Percentiles rank a stretch among this genome's conserved stretches.
Evolutionary conservation across 176 grass and related monocot genomes (phyloP).

Genomic region (Triticum dicoccoides): DNA sequence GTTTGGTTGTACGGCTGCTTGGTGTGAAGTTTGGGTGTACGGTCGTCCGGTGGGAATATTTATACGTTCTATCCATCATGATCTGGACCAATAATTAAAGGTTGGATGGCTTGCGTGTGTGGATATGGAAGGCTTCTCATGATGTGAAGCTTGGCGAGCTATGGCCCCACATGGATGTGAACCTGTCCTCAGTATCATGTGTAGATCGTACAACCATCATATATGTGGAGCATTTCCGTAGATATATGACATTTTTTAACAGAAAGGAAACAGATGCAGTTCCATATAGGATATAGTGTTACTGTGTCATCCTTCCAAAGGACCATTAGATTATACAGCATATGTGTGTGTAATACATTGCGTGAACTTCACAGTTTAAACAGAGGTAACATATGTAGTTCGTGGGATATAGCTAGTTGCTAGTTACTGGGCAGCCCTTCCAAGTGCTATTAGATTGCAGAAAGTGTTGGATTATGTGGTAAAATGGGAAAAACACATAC

Average conservation of each 20-base stretch:
- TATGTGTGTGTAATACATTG: neutral
- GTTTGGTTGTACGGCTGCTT: neutral
- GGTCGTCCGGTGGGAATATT: neutral
- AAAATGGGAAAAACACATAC: neutral
- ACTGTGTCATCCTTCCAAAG: neutral
- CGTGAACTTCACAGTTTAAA: neutral
- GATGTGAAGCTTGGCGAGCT: too few relatives aligned
- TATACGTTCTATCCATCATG: neutral
- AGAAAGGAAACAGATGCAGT: neutral
- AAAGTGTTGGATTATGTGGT: neutral
- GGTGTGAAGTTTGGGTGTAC: neutral
- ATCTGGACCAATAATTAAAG: too few relatives aligned
- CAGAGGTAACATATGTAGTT: neutral
- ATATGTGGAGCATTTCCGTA: too few relatives aligned
- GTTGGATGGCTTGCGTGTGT: too few relatives aligned
- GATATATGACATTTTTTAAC: neutral
- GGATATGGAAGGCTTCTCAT: too few relatives aligned
- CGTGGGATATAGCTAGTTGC: neutral
- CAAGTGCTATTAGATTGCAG: neutral
- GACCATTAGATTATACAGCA: neutral
- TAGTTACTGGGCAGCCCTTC: neutral
- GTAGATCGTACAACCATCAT: too few relatives aligned
- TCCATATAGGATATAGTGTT: slow-evolving; percentile 7
- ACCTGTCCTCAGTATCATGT: too few relatives aligned
- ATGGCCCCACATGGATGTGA: too few relatives aligned